Conservation (phyloP, 2,329 filamentous ascomycete genomes). For the Alternaria sp. region DNA sequence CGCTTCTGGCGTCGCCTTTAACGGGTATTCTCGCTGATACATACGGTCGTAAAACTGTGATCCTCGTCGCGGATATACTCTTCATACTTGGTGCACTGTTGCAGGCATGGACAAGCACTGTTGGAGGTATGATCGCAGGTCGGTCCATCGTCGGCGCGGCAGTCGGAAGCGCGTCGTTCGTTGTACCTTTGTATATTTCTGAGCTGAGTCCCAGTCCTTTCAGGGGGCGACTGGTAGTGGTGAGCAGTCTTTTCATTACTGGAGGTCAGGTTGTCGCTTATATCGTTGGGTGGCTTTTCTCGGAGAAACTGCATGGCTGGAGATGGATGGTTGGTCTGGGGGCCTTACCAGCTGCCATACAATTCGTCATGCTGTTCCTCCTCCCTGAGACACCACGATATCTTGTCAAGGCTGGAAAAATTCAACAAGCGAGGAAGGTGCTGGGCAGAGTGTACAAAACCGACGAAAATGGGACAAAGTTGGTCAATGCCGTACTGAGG, state of each 20-base stretch:
- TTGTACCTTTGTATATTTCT: slow-evolving; percentile 80
- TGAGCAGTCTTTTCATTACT: slow-evolving; percentile 84
- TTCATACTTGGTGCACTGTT: slow-evolving; percentile 73
- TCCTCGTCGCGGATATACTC: slow-evolving; percentile 70
- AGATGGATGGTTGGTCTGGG: slow-evolving; percentile 92
- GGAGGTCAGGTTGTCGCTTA: slow-evolving; percentile 91
- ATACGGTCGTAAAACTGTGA: slow-evolving; percentile 82
- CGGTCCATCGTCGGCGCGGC: slow-evolving; percentile 75
- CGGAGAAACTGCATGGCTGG: slow-evolving; percentile 70
- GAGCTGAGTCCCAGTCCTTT: slow-evolving; percentile 82
- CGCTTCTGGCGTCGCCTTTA: slow-evolving; percentile 64
- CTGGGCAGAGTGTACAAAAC: slow-evolving; percentile 70
- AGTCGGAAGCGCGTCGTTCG: slow-evolving; percentile 80
- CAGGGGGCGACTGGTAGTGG: slow-evolving; percentile 81
- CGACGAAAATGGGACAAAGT: slow-evolving; percentile 39
- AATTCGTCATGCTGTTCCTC: slow-evolving; percentile 71
- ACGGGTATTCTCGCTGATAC: slow-evolving; percentile 70
- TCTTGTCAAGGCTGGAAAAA: slow-evolving; percentile 73
- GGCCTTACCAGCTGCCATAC: slow-evolving; percentile 76
- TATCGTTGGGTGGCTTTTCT: slow-evolving; percentile 79
- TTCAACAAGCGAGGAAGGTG: slow-evolving; percentile 70
- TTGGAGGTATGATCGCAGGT: slow-evolving; percentile 72
- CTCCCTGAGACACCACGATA: slow-evolving; percentile 92
- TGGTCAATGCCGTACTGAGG: slow-evolving; percentile 69
- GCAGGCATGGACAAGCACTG: slow-evolving; percentile 68